Percentiles rank a stretch among this genome's conserved stretches.
These are phyloP conservation scores for Allomyces javanicus DNA, from an alignment of 192 early-diverging fungal genomes.

Conservation along the genomic window DNA sequence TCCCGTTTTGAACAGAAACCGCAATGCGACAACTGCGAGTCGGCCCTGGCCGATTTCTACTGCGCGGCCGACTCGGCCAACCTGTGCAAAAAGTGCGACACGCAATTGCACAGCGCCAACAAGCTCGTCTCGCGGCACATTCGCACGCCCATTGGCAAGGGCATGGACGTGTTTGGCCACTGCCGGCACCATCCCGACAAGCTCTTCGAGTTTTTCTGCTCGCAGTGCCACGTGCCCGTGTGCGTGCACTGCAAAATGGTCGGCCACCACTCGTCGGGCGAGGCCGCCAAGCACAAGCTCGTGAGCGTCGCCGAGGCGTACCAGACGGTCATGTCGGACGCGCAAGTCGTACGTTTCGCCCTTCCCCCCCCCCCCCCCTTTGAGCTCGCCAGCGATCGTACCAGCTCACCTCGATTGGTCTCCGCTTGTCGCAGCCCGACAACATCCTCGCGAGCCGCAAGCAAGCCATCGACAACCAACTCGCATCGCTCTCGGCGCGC, in stretches of 20 bases:
- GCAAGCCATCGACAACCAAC: slow-evolving; percentile 29
- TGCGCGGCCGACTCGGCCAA: slow-evolving; percentile 34
- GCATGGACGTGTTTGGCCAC: slow-evolving; percentile 32
- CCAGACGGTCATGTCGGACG: slow-evolving; percentile 27
- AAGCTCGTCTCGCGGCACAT: slow-evolving; percentile 29
- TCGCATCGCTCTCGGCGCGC: slow-evolving; percentile 23
- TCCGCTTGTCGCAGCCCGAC: slow-evolving; percentile 15
- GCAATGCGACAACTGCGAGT: slow-evolving; percentile 38
- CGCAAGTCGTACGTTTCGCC: slow-evolving; percentile 16
- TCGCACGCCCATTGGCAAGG: slow-evolving; percentile 30
- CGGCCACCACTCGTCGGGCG: slow-evolving; percentile 34
- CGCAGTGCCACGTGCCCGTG: slow-evolving; percentile 38
- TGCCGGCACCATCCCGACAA: slow-evolving; percentile 35
- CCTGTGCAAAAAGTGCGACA: slow-evolving; percentile 37
- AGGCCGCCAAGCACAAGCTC: slow-evolving; percentile 33
- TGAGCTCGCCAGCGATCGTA: too few species aligned
- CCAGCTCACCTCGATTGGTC: not conserved
- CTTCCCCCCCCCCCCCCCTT: too few species aligned
- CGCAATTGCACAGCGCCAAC: slow-evolving; percentile 19
- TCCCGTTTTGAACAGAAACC: slow-evolving; percentile 15
- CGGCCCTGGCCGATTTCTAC: slow-evolving; percentile 25
- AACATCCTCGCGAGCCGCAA: slow-evolving; percentile 22
- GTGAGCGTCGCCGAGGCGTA: slow-evolving; percentile 33
- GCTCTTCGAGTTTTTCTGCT: slow-evolving; percentile 38
- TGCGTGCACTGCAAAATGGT: slow-evolving; percentile 44